Conservation (phyloP, 352 stramenopile genomes). For the Phytophthora pinifolia region DNA sequence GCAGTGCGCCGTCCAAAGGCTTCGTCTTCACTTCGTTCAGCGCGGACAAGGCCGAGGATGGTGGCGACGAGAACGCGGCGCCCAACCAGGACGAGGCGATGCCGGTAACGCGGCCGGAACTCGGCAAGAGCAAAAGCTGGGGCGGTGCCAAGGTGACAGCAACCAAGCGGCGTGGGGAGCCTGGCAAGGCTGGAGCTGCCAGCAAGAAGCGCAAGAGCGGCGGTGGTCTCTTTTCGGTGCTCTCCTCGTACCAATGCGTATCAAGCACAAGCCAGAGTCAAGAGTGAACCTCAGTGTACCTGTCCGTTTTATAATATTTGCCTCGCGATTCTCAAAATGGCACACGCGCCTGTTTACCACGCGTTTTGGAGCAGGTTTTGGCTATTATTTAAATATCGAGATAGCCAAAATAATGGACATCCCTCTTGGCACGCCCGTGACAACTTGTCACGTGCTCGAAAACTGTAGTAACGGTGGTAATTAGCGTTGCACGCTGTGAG, state of each 20-base stretch:
- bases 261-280: slow-evolving; percentile 41
- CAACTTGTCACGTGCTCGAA: no score
- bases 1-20: slow-evolving; percentile 44
- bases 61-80: slow-evolving; percentile 37
- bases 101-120: slow-evolving; percentile 15
- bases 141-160: slow-evolving; percentile 11
- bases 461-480: no score
- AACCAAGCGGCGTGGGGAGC: slow-evolving; percentile 24
- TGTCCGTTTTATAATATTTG: slow-evolving; percentile 14
- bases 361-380: no score
- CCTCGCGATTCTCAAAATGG: no score
- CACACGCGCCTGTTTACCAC: no score
- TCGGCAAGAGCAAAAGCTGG: slow-evolving; percentile 64
- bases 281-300: slow-evolving; percentile 8
- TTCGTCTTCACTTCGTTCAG: slow-evolving; percentile 83
- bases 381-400: no score
- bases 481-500: no score
- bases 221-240: slow-evolving; percentile 65
- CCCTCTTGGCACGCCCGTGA: no score
- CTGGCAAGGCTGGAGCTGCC: background rate
- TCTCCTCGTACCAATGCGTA: slow-evolving; percentile 73
- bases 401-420: no score
- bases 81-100: slow-evolving; percentile 27
- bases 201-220: slow-evolving; percentile 47
- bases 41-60: slow-evolving; percentile 39